These are phyloP conservation scores for Candida suzukii DNA, from an alignment of 805 yeast genomes.

Conservation along the genomic window DNA sequence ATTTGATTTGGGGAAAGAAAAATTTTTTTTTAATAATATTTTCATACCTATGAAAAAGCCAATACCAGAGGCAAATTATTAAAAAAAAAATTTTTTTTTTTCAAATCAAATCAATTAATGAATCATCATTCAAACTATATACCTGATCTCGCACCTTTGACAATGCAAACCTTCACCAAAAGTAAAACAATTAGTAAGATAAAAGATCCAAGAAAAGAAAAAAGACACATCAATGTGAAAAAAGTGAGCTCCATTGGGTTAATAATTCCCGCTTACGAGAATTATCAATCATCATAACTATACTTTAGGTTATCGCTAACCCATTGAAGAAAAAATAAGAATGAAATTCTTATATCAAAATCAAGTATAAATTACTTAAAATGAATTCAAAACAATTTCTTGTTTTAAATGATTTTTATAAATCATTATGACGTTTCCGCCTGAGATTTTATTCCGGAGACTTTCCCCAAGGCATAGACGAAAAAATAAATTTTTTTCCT, in stretches of 20 bases:
- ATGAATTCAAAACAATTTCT: too few species aligned
- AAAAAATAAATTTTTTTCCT: conserved; percentile 29
- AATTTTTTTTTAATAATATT: too few species aligned
- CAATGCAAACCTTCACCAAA: conserved; percentile 38
- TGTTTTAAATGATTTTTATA: conserved; percentile 11
- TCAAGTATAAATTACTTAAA: too few species aligned
- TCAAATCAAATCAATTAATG: too few species aligned
- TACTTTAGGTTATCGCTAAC: conserved; percentile 47
- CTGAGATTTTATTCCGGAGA: conserved; percentile 61
- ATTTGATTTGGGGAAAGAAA: too few species aligned
- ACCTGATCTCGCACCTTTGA: conserved; percentile 57
- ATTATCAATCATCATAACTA: conserved; percentile 63
- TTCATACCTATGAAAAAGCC: too few species aligned
- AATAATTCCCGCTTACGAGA: conserved; percentile 10
- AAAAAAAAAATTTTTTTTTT: too few species aligned
- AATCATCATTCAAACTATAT: neutral
- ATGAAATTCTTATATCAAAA: too few species aligned
- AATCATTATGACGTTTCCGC: conserved; percentile 47
- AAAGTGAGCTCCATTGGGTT: conserved; percentile 88
- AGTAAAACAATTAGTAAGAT: conserved; percentile 21
- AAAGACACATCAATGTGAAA: conserved; percentile 48
- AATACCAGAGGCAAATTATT: too few species aligned
- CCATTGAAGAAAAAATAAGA: too few species aligned
- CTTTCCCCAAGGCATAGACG: conserved; percentile 71
- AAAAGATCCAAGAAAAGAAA: conserved; percentile 9